phyloP scores from a whole-genome alignment of 441 rosid species.

The Aleurites moluccanus region DNA sequence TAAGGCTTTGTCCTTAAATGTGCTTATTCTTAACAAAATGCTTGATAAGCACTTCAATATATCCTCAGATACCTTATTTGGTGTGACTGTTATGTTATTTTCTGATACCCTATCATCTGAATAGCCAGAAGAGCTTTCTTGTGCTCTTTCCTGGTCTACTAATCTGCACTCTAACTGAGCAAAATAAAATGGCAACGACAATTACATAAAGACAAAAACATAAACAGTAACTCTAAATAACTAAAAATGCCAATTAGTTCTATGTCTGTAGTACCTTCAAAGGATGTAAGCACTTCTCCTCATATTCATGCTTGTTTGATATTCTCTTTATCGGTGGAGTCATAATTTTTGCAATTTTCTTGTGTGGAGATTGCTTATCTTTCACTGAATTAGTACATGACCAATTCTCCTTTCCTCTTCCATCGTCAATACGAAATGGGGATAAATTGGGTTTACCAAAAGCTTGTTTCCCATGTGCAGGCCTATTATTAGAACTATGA shows the following conservation, averaged over 20 bases:
- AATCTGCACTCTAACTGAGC: slow-evolving; percentile 66
- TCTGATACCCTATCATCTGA: slow-evolving; percentile 40
- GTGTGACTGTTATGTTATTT: slow-evolving; percentile 35
- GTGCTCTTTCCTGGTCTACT: slow-evolving; percentile 50
- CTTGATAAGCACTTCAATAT: slow-evolving; percentile 51
- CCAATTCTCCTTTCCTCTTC: slow-evolving; percentile 68
- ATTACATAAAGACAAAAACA: slow-evolving; percentile 7
- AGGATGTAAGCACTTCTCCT: slow-evolving; percentile 30
- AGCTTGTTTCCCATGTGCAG: slow-evolving; percentile 44
- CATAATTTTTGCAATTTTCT: slow-evolving; percentile 42
- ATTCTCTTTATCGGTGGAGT: slow-evolving; percentile 67
- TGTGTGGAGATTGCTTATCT: slow-evolving; percentile 61
- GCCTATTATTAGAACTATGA: slow-evolving; percentile 30
- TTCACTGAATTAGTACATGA: slow-evolving; percentile 48
- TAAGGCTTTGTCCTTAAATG: slow-evolving; percentile 44
- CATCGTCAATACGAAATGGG: slow-evolving; percentile 43
- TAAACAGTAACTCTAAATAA: neutral
- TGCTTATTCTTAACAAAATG: slow-evolving; percentile 59
- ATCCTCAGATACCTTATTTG: slow-evolving; percentile 76
- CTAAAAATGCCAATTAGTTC: neutral
- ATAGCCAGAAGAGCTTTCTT: slow-evolving; percentile 44
- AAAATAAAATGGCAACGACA: slow-evolving; percentile 10
- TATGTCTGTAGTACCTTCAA: slow-evolving; percentile 39
- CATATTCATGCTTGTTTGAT: slow-evolving; percentile 36
- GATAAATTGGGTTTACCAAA: slow-evolving; percentile 37